Evolutionary conservation across 352 stramenopile species (phyloP), one percentile per base, ranked within the genome.

Genomic region (Phytophthora quininea): DNA sequence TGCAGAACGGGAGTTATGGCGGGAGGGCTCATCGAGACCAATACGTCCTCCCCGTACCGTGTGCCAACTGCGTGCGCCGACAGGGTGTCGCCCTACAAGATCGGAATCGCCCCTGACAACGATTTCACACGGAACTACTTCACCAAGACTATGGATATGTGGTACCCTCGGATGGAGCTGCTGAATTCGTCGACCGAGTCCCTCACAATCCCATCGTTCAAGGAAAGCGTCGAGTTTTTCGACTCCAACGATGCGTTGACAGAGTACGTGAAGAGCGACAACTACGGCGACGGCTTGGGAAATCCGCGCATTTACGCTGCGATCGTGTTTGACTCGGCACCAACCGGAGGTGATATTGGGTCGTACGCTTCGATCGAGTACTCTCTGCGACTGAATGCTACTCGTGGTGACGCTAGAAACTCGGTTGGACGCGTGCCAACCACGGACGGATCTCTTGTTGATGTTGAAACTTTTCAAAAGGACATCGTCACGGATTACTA

Each of bases 121-220:
- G 61, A 67, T 4, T 90, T 88, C 58, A 89, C 82, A 33, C 64
- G 76, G 35, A 61, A 78, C 30, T 90, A 90, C 64, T 90, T 90
- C 54, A 52, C 71, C 37, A 47, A 82, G 53, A 77, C 77, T 6
- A 75, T 89, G 53, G 52, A 64, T 1, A 15, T 62, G 51, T 90
- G 82, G 79, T 89, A 91, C 58, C 83, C 80, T n/a, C 79, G 79
- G 48, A 69, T 88, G 40, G 52, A 62, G 24, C 38, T 83, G 14
- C 15, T 73, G 35, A 71, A 84, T 58, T 62, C 49, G 42, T 54
- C 67, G 11, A 59, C 11, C 12, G 27, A 27, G 11, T 58, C 67
- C 9, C 45, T 73, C 0, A 54, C 72, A 31, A 54, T 88, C 42
- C 80, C 80, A 45, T 85, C 75, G 19, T 78, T 84, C 29, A 60